Evolutionary conservation across 1,284 basidiomycete species (phyloP).

Genomic region (Ustanciosporium gigantosporum): DNA sequence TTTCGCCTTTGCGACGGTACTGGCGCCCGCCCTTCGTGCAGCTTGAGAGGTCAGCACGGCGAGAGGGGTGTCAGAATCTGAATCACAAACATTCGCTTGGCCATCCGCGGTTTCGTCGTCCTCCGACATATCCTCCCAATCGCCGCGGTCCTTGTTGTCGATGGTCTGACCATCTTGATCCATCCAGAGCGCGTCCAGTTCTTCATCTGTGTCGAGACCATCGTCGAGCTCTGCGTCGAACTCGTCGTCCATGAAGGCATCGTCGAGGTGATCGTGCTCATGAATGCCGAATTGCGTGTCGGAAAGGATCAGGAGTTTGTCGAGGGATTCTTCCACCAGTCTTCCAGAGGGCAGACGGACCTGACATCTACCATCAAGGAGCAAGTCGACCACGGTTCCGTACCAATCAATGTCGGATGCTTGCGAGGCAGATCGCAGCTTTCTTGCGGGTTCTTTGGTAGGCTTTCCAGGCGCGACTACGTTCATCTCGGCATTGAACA

Average conservation of each 20-base stretch:
- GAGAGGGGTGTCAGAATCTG: too few species aligned
- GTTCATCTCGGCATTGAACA: slow-evolving; percentile 20
- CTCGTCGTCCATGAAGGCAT: slow-evolving; percentile 5
- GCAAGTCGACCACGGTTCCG: slow-evolving; percentile 62
- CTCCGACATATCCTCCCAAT: slow-evolving; percentile 49
- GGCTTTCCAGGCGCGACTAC: slow-evolving; percentile 1
- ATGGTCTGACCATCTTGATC: slow-evolving; percentile 49
- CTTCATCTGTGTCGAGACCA: slow-evolving; percentile 1
- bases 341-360: slow-evolving; percentile 59
- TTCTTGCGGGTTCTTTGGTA: neutral
- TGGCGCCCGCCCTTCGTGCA: neutral
- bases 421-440: slow-evolving; percentile 10
- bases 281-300: slow-evolving; percentile 38
- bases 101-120: slow-evolving; percentile 3
- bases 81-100: too few species aligned
- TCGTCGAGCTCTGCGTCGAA: neutral
- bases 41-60: too few species aligned
- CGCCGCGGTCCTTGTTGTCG: slow-evolving; percentile 15
- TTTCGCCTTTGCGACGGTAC: neutral
- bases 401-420: slow-evolving; percentile 62
- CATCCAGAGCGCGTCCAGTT: slow-evolving; percentile 26
- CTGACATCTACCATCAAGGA: slow-evolving; percentile 61
- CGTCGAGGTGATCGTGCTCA: slow-evolving; percentile 11
- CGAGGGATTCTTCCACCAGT: slow-evolving; percentile 40
- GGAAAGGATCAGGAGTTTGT: slow-evolving; percentile 38